These are phyloP conservation scores for Ophiostoma montium DNA, from an alignment of 2,329 filamentous ascomycete species.

Conservation along the genomic window DNA sequence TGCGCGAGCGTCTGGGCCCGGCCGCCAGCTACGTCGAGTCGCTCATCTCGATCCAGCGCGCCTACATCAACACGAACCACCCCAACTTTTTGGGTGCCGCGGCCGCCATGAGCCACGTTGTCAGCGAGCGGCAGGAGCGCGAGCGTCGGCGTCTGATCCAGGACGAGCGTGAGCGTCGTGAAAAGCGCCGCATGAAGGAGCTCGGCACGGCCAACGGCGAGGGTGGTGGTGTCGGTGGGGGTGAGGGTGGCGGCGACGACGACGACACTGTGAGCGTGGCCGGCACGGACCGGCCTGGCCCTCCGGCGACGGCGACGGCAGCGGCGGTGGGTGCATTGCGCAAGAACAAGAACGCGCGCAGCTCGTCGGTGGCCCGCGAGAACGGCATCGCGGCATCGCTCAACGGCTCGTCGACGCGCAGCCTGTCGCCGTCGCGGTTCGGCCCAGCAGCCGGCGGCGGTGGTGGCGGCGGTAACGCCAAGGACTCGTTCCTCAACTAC, in stretches of 20 bases:
- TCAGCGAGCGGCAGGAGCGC: slow-evolving; percentile 85
- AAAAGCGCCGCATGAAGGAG: slow-evolving; percentile 72
- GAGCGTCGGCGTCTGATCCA: slow-evolving; percentile 69
- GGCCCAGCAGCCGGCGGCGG: slow-evolving; percentile 43
- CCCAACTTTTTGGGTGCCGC: slow-evolving; percentile 96
- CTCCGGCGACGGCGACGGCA: slow-evolving; percentile 28
- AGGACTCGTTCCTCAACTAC: slow-evolving; percentile 93
- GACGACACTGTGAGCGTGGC: slow-evolving; percentile 49
- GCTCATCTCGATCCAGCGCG: slow-evolving; percentile 89
- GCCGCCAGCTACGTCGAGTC: slow-evolving; percentile 88
- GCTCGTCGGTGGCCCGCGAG: slow-evolving; percentile 66
- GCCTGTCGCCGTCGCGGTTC: slow-evolving; percentile 45
- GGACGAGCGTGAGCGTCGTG: slow-evolving; percentile 75
- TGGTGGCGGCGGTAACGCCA: slow-evolving; percentile 51
- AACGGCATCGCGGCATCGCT: slow-evolving; percentile 52
- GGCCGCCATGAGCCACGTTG: slow-evolving; percentile 93
- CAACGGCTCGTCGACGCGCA: slow-evolving; percentile 40
- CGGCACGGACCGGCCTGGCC: slow-evolving; percentile 1
- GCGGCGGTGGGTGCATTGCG: slow-evolving; percentile 43
- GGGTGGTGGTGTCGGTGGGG: slow-evolving; percentile 43
- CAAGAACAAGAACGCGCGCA: slow-evolving; percentile 51
- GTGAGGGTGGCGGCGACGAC: slow-evolving; percentile 48
- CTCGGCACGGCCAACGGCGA: slow-evolving; percentile 55
- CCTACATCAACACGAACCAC: slow-evolving; percentile 99
- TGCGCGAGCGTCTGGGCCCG: slow-evolving; percentile 83